Base-by-base conservation (phyloP, 495 filamentous ascomycete genomes). In the Daldinia decipiens region DNA sequence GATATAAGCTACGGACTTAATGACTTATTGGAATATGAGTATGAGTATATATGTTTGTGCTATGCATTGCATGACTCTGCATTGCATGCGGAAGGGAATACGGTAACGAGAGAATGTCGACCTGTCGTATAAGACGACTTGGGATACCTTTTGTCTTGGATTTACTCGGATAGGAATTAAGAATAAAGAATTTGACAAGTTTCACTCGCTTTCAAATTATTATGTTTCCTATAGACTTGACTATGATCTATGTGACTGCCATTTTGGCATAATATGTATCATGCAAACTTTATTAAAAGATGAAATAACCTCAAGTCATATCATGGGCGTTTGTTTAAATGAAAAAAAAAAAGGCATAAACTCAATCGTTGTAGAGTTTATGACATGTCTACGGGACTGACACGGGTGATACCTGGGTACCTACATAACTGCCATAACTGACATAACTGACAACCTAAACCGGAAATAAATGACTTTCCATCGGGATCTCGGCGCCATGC, bases 141-240 rank as follows among this genome's bases (percentile, higher is more conserved):
- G 52, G 55, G 52, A 65, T 65, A 39, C 38, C 51, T 56, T 50
- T 53, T 47, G 43, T 36, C 26, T 57, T 50, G 19, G 21, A 9
- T 40, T 63, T 32, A 40, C 47, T 63, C 21, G 47, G 24, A 54
- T 54, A 31, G 24, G 24, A 29, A 54, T 54, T 63, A 31, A 38
- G 60, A 29, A 63, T 43, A 24, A 54, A 17, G 50, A 53, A 29
- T 26, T 53, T 5, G 21, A 31, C 13, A 31, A 53, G 12, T 53
- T 53, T 53, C 13, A 53, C 27, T 53, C 1, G 43, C 19, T 53
- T 26, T 5, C 26, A 27, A 4, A 52, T 15, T 13, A 52, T 26
- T 52, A 13, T 52, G 29, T 52, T 27, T 52, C 24, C 9, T 51
- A 24, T 24, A 1, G 19, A 13, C 47, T 7, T 47, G 0, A 9